Percentiles rank a stretch among this genome's conserved stretches.
These are phyloP conservation scores for Immersiporthe knoxdaviesiana DNA, from an alignment of 2,329 filamentous ascomycete species.

Conservation along the genomic window DNA sequence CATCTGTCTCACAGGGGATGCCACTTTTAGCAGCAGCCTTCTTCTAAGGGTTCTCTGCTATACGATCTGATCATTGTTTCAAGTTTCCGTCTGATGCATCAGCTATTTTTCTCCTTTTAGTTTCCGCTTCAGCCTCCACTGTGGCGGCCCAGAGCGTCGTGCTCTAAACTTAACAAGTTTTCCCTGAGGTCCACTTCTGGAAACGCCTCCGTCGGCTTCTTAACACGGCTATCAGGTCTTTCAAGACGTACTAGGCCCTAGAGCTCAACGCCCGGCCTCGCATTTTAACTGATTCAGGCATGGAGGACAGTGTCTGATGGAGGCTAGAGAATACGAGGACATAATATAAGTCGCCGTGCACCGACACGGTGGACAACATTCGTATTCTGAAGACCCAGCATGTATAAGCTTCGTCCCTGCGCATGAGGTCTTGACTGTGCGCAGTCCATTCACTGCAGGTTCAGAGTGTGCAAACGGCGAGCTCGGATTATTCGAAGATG, in stretches of 20 bases:
- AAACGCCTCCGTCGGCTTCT: background rate
- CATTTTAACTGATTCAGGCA: background rate
- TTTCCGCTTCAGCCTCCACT: background rate
- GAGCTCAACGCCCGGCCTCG: background rate
- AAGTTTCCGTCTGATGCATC: background rate
- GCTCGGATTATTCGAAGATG: background rate
- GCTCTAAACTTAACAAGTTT: background rate
- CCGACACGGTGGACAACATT: background rate
- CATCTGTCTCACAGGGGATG: background rate
- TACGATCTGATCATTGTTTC: background rate
- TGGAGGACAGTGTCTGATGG: background rate
- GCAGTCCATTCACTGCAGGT: background rate
- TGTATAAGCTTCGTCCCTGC: background rate
- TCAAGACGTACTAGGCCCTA: background rate
- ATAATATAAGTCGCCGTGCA: background rate
- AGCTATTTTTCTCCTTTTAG: background rate
- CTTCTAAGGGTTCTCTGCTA: background rate
- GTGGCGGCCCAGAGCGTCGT: background rate
- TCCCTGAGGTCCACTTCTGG: background rate
- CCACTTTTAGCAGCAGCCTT: background rate
- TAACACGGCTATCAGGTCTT: background rate
- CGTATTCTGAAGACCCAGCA: constrained; percentile 3
- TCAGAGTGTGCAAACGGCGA: background rate
- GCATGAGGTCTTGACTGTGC: background rate
- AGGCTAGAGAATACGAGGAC: background rate